Evolutionary conservation across 345 rosid species (phyloP).

Genomic region (Mangifera indica): DNA sequence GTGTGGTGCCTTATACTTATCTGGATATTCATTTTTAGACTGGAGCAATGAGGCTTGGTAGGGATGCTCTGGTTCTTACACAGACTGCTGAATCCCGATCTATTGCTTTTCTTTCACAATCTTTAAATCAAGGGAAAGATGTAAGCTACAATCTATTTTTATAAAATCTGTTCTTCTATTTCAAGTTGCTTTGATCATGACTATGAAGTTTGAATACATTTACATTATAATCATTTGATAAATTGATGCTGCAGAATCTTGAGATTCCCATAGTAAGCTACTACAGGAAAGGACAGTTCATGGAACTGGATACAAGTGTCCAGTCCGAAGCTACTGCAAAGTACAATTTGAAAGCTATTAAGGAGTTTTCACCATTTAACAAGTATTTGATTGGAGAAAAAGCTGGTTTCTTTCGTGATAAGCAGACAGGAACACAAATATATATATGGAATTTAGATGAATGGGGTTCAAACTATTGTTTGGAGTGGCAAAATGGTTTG

Average conservation of each 20-base stretch:
- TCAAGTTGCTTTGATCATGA: slow-evolving; percentile 6
- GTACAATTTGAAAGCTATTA: slow-evolving; percentile 31
- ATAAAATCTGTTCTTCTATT: not conserved
- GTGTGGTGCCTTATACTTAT: slow-evolving; percentile 6
- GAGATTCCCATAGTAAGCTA: slow-evolving; percentile 42
- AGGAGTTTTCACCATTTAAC: slow-evolving; percentile 36
- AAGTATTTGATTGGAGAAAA: slow-evolving; percentile 43
- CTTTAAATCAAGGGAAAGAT: slow-evolving; percentile 40
- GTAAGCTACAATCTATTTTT: slow-evolving; percentile 15
- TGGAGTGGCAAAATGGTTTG: slow-evolving; percentile 25
- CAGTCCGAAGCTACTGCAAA: slow-evolving; percentile 35
- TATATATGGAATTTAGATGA: slow-evolving; percentile 39
- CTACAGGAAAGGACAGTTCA: slow-evolving; percentile 31
- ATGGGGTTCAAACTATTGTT: slow-evolving; percentile 35
- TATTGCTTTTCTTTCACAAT: slow-evolving; percentile 39
- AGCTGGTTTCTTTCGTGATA: slow-evolving; percentile 29
- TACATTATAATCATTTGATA: not conserved
- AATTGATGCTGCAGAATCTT: slow-evolving; percentile 26
- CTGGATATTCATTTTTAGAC: slow-evolving; percentile 25
- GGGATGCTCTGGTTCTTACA: slow-evolving; percentile 38
- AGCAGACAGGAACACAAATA: slow-evolving; percentile 32
- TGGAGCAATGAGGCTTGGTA: slow-evolving; percentile 42
- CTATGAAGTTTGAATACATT: not conserved
- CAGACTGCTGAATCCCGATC: slow-evolving; percentile 40
- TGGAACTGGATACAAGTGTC: slow-evolving; percentile 28